phyloP scores from a whole-genome alignment of 805 yeast genomes.

The Jamesozyma spencerorum region DNA sequence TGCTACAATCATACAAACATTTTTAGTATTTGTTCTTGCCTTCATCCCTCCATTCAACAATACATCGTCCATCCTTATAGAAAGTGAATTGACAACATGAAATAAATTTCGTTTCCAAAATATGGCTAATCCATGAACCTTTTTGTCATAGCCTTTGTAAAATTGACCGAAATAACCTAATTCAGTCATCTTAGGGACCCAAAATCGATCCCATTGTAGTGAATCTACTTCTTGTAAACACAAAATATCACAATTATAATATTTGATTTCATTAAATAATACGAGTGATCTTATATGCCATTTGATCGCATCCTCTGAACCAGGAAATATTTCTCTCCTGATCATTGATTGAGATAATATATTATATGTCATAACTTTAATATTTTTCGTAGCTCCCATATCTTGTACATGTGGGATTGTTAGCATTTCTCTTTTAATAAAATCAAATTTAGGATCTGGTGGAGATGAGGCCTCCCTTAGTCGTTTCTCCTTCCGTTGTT shows the following conservation, averaged over 20 bases:
- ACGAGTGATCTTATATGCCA: conserved; percentile 67
- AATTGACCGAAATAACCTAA: conserved; percentile 47
- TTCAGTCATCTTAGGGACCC: conserved; percentile 46
- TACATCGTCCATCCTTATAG: too few relatives aligned
- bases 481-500: conserved; percentile 38
- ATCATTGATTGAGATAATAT: conserved; percentile 77
- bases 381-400: conserved; percentile 13
- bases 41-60: conserved; percentile 19
- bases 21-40: conserved; percentile 53
- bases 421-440: conserved; percentile 12
- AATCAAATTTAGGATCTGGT: conserved; percentile 1
- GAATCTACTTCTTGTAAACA: conserved; percentile 82
- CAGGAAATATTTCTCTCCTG: conserved; percentile 67
- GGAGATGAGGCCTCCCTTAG: conserved; percentile 14
- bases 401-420: conserved; percentile 16
- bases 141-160: conserved; percentile 41
- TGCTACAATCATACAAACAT: conserved; percentile 56
- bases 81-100: conserved; percentile 6
- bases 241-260: conserved; percentile 63
- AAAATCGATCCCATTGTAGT: conserved; percentile 51
- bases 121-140: conserved; percentile 68
- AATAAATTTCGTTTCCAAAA: conserved; percentile 46
- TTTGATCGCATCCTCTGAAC: conserved; percentile 64
- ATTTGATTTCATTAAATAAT: conserved; percentile 50
- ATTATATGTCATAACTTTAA: conserved; percentile 68